Percentiles rank a stretch among this genome's conserved stretches.
Conservation (phyloP, 306 rosid genomes). For the Cucurbita ficifolia region DNA sequence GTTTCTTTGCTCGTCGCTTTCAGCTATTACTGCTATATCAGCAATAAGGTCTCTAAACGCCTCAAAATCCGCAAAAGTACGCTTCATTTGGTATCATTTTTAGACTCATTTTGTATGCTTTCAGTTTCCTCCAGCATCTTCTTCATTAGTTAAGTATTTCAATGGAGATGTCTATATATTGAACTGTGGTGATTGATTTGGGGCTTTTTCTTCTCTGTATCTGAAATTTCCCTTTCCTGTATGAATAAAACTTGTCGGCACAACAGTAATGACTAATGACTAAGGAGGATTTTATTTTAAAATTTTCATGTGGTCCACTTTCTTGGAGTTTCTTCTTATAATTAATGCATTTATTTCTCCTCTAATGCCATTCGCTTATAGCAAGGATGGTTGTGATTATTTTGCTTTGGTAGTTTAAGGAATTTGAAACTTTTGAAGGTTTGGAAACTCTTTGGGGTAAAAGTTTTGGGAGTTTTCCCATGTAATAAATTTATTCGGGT, state of each 20-base stretch:
- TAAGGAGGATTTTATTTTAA: background rate
- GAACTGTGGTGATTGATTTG: background rate
- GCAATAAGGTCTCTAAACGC: constrained; percentile 53
- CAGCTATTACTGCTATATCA: constrained; percentile 77
- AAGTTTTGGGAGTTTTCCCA: background rate
- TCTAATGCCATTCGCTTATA: background rate
- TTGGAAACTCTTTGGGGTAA: background rate
- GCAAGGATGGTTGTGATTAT: background rate
- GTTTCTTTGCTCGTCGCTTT: constrained; percentile 58
- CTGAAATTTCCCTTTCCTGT: background rate
- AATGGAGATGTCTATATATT: background rate
- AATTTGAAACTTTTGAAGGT: background rate
- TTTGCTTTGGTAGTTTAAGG: background rate
- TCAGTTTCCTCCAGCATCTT: background rate
- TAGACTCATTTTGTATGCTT: background rate
- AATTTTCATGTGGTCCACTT: background rate
- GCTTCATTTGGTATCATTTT: background rate
- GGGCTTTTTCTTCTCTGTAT: background rate
- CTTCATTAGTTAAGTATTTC: background rate
- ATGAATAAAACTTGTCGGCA: background rate
- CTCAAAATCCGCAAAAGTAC: constrained; percentile 38
- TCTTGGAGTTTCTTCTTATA: background rate
- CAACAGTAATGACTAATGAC: background rate
- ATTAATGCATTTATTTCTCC: background rate
- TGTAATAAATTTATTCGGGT: background rate